phyloP scores from a whole-genome alignment of 208 protist genomes.

The Wallacemonas sp. region DNA sequence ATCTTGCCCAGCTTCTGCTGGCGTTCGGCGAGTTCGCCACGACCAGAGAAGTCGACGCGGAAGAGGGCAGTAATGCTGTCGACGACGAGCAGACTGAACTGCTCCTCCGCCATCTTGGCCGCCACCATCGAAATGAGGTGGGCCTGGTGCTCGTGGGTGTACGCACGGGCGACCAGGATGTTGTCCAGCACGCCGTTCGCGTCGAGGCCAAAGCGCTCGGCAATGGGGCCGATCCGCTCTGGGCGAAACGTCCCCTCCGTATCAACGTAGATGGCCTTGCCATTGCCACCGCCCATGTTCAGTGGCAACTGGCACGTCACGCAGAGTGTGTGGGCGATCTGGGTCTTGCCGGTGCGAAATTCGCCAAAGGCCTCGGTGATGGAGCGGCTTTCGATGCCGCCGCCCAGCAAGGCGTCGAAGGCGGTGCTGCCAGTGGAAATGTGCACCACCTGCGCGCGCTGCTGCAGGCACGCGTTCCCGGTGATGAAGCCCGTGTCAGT shows the following conservation, averaged over 20 bases:
- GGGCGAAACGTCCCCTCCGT: constrained; percentile 98
- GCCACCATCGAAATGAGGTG: constrained; percentile 91
- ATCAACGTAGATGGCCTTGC: constrained; percentile 97
- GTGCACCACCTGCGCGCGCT: constrained; percentile 85
- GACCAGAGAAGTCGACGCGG: constrained; percentile 96
- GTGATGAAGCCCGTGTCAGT: constrained; percentile 87
- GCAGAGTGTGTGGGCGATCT: constrained; percentile 97
- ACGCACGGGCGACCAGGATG: constrained; percentile 96
- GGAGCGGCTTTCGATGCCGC: constrained; percentile 96
- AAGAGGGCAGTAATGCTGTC: constrained; percentile 99
- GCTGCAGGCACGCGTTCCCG: constrained; percentile 81
- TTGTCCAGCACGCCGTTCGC: constrained; percentile 93
- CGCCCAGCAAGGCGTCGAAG: constrained; percentile 95
- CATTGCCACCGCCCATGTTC: constrained; percentile 92
- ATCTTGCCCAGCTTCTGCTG: constrained; percentile 94
- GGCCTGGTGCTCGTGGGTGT: constrained; percentile 96
- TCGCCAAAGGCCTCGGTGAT: constrained; percentile 99
- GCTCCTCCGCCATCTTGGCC: constrained; percentile 92
- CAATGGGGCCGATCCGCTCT: constrained; percentile 96
- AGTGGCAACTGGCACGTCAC: constrained; percentile 96
- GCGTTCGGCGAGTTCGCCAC: constrained; percentile 97
- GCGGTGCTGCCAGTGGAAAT: constrained; percentile 95
- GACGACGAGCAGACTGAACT: constrained; percentile 95
- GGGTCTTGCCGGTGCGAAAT: constrained; percentile 99
- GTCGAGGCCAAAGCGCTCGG: constrained; percentile 95